phyloP scores from a whole-genome alignment of 345 rosid genomes.

The Aquilaria malaccensis region DNA sequence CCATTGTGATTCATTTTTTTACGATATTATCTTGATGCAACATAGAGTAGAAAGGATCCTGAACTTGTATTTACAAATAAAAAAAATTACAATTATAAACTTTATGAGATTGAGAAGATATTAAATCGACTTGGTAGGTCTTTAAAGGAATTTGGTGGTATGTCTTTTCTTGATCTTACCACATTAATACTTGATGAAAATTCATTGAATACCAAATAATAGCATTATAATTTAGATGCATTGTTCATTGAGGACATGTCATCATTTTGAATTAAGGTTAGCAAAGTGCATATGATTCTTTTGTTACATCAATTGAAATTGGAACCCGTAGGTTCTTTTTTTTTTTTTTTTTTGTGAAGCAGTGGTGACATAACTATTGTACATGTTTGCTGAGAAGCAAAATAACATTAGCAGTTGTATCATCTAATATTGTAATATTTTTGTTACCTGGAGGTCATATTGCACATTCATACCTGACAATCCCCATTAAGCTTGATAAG shows the following conservation, averaged over 20 bases:
- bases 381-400: not conserved
- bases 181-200: no score
- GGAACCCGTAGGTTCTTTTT: not conserved
- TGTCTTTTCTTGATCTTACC: no score
- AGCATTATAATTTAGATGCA: no score
- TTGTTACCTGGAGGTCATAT: conserved; percentile 3
- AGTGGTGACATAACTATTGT: not conserved
- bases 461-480: not conserved
- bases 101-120: no score
- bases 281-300: not conserved
- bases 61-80: no score
- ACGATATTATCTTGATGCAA: no score
- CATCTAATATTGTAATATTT: conserved; percentile 1
- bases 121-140: no score
- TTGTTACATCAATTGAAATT: not conserved
- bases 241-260: not conserved
- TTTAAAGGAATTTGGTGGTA: no score
- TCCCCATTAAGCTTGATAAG: not conserved
- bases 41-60: no score
- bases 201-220: no score
- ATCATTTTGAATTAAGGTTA: not conserved
- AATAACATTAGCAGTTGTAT: not conserved
- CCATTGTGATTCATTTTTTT: no score
- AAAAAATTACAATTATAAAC: no score
- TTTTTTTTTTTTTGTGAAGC: not conserved